Conservation (phyloP, 1,284 basidiomycete species). For the Trichosporon faecale region DNA sequence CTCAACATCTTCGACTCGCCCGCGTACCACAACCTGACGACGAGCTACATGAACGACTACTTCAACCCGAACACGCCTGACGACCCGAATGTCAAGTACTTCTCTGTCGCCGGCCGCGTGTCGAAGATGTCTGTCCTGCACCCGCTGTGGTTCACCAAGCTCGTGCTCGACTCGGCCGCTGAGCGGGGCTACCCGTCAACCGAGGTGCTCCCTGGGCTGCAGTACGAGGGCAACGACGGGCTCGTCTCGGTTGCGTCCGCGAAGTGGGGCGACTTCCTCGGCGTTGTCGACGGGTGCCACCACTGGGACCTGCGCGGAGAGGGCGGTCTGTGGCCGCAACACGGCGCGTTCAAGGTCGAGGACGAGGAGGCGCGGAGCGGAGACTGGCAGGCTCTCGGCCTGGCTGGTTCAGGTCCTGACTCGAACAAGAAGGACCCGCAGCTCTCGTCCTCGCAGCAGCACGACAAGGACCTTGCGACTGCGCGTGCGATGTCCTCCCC, state of each 20-base stretch:
- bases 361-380: constrained; percentile 27
- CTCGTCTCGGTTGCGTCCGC: constrained; percentile 86
- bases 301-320: constrained; percentile 95
- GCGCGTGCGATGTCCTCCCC: constrained; percentile 23
- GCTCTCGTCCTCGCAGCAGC: constrained; percentile 20
- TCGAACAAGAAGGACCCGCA: constrained; percentile 21
- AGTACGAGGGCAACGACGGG: constrained; percentile 87
- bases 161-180: constrained; percentile 72
- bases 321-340: constrained; percentile 53
- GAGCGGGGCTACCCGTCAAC: constrained; percentile 60
- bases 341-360: constrained; percentile 28
- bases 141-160: constrained; percentile 94
- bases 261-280: constrained; percentile 90
- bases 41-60: constrained; percentile 72
- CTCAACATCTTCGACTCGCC: constrained; percentile 94
- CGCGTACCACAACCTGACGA: constrained; percentile 92
- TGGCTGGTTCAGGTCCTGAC: neutral
- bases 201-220: constrained; percentile 52
- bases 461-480: constrained; percentile 24
- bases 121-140: constrained; percentile 73
- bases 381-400: constrained; percentile 23
- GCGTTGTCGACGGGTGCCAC: constrained; percentile 83
- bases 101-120: constrained; percentile 78
- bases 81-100: constrained; percentile 81
- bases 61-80: constrained; percentile 94